These are phyloP conservation scores for Suillus americanus DNA, from an alignment of 768 basidiomycete species.

Conservation along the genomic window DNA sequence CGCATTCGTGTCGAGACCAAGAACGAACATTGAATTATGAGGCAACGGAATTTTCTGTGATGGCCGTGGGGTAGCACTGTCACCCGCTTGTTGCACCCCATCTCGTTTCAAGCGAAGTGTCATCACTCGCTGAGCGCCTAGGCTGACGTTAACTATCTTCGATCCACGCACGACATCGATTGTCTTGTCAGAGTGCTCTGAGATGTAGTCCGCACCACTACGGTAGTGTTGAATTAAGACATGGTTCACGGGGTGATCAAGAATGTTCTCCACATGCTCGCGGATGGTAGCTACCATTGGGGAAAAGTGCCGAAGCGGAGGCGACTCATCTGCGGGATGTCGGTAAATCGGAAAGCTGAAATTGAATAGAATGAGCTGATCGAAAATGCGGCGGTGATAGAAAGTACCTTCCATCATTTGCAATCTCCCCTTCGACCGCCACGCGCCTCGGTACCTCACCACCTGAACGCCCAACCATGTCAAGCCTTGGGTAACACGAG, in stretches of 20 bases:
- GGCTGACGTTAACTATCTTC: slow-evolving; percentile 76
- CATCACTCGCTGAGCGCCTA: slow-evolving; percentile 79
- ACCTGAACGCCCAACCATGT: slow-evolving; percentile 39
- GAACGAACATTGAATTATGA: slow-evolving; percentile 81
- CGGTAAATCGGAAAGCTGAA: slow-evolving; percentile 75
- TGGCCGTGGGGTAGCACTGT: slow-evolving; percentile 31
- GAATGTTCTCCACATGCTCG: slow-evolving; percentile 54
- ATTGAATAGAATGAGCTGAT: neutral
- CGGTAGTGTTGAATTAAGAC: slow-evolving; percentile 84
- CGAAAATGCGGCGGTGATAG: slow-evolving; percentile 11
- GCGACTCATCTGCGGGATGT: slow-evolving; percentile 79
- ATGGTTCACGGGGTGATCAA: slow-evolving; percentile 74
- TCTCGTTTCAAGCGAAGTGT: slow-evolving; percentile 69
- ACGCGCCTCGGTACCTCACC: slow-evolving; percentile 72
- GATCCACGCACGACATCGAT: slow-evolving; percentile 76
- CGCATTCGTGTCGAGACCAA: slow-evolving; percentile 71
- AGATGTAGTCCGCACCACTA: slow-evolving; percentile 77
- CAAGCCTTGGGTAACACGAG: slow-evolving; percentile 2
- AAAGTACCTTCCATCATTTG: slow-evolving; percentile 47
- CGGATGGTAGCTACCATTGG: slow-evolving; percentile 68
- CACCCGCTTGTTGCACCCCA: slow-evolving; percentile 18
- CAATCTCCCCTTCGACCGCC: slow-evolving; percentile 60
- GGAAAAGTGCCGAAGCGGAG: slow-evolving; percentile 64
- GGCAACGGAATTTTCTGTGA: slow-evolving; percentile 71
- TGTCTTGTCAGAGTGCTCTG: slow-evolving; percentile 87